Conservation (phyloP, 2,329 filamentous ascomycete species). For the Stromatinia cepivora region DNA sequence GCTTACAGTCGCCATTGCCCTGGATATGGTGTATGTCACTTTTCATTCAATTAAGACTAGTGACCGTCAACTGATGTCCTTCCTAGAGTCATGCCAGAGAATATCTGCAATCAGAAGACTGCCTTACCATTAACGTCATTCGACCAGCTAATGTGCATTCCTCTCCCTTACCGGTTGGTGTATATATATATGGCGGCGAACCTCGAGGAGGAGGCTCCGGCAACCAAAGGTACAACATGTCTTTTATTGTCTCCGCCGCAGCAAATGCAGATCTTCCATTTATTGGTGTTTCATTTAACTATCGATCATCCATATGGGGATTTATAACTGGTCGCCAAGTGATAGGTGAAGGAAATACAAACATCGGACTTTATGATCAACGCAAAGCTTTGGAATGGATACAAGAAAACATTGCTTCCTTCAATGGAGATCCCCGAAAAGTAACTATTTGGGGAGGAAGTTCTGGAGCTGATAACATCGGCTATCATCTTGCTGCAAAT, state of each 20-base stretch:
- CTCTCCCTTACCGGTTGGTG: constrained; percentile 49
- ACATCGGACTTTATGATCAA: constrained; percentile 48
- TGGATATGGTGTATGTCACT: too few species aligned
- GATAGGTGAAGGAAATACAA: constrained; percentile 46
- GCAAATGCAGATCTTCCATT: constrained; percentile 46
- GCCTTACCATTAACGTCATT: constrained; percentile 23
- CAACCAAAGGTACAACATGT: constrained; percentile 57
- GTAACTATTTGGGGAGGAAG: constrained; percentile 42
- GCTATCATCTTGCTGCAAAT: too few species aligned
- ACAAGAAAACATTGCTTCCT: constrained; percentile 47
- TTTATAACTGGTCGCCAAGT: constrained; percentile 42
- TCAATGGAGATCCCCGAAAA: constrained; percentile 45
- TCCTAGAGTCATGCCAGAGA: constrained; percentile 14
- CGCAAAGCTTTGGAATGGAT: constrained; percentile 46
- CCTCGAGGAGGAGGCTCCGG: constrained; percentile 43
- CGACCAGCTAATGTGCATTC: constrained; percentile 47
- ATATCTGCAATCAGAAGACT: constrained; percentile 24
- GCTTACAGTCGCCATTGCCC: constrained; percentile 23
- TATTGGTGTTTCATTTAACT: constrained; percentile 49
- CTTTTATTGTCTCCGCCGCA: constrained; percentile 52
- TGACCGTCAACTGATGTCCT: too few species aligned
- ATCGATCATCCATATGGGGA: constrained; percentile 40
- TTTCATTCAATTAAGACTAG: too few species aligned
- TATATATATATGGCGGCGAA: constrained; percentile 53
- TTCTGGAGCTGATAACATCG: too few species aligned